Base-by-base conservation (phyloP, 345 rosid genomes). In the Geranium rotundifolium region DNA sequence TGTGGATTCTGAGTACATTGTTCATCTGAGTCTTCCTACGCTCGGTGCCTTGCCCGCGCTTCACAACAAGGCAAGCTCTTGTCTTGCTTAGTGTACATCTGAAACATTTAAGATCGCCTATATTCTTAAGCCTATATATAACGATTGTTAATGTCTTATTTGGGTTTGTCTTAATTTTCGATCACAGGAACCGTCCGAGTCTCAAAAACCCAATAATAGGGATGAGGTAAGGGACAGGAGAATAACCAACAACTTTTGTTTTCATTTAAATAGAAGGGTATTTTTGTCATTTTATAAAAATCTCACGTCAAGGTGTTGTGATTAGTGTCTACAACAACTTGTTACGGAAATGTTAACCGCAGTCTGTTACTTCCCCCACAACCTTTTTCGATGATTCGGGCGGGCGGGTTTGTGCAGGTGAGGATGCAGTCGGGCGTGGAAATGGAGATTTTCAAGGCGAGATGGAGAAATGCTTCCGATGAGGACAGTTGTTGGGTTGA, bases 401-500 rank as follows among this genome's bases (percentile, higher is more conserved):
- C 19, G 17, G 62, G 20, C 20, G 14, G 17, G 34, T 63, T 57
- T 63, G 46, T 73, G 60, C 84, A 84, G 93, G 92, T 91, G 59
- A 80, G 98, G 71, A 80, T 64, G 68, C 93, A 85, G 50, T 92
- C 98, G 60, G 78, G 49, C 31, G 63, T 70, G 0, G 98, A 92
- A 57, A 89, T 92, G 96, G 79, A 79, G 69, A 77, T 78, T 29
- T 85, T 89, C 72, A 65, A 62, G 31, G 74, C 76, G 69, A 81
- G 98, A 73, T 89, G 96, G 98, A 75, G 73, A 70, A 68, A 71
- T 57, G 96, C 95, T 4, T 78, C 64, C 7, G 63, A 72, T 41
- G 72, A 77, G 64, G 98, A 92, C 63, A 75, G 17, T 64, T 92
- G 98, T 66, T 92, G 98, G 98, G 73, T 84, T 1, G 98, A 92